These are phyloP conservation scores for Trichocladium uniseriatum DNA, from an alignment of 495 filamentous ascomycete species.

Conservation along the genomic window DNA sequence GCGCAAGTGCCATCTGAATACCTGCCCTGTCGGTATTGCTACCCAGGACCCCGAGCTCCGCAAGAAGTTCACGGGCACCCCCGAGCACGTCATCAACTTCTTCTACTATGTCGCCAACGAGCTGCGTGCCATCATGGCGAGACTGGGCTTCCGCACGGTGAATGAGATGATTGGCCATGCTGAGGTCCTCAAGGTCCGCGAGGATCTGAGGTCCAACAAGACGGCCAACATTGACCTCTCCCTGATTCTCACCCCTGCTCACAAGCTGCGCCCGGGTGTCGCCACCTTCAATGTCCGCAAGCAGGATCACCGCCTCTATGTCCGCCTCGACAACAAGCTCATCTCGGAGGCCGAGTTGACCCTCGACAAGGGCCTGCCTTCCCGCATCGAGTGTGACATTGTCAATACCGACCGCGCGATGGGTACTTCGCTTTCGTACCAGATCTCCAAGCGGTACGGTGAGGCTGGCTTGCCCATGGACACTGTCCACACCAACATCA, in stretches of 20 bases:
- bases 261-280: conserved; percentile 91
- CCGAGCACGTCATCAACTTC: conserved; percentile 99
- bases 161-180: conserved; percentile 98
- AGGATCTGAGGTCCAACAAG: conserved; percentile 82
- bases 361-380: conserved; percentile 90
- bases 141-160: conserved; percentile 85
- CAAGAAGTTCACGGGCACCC: conserved; percentile 89
- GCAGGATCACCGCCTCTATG: conserved; percentile 91
- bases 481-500: conserved; percentile 94
- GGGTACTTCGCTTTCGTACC: conserved; percentile 92
- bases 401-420: conserved; percentile 96
- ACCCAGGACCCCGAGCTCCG: conserved; percentile 93
- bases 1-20: conserved; percentile 68
- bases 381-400: conserved; percentile 93
- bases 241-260: conserved; percentile 90
- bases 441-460: conserved; percentile 87
- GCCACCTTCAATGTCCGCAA: conserved; percentile 98
- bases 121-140: conserved; percentile 96
- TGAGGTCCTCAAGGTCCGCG: conserved; percentile 77
- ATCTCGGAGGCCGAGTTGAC: conserved; percentile 96
- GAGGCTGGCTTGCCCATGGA: conserved; percentile 87
- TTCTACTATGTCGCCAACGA: conserved; percentile 99
- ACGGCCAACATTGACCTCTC: conserved; percentile 91
- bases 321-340: conserved; percentile 95
- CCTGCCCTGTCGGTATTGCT: conserved; percentile 93